Conservation (phyloP, 257 asterid genomes). For the Przewalskia tangutica region DNA sequence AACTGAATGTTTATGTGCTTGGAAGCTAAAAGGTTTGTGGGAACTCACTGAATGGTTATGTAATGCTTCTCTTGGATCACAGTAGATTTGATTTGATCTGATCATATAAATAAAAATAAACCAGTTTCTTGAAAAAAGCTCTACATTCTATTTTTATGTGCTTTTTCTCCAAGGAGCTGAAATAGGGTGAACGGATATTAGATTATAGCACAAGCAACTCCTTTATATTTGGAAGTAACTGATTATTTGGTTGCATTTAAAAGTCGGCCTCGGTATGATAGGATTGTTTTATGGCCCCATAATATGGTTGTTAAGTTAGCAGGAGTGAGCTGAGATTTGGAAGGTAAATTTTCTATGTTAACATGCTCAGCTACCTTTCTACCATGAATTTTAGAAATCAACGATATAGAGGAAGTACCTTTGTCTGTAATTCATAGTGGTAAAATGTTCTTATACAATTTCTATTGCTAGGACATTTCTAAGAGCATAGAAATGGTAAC, state of each 20-base stretch:
- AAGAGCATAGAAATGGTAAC: not conserved
- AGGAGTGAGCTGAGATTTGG: not conserved
- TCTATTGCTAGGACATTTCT: too few relatives aligned
- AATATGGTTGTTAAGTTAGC: not conserved
- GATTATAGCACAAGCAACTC: not conserved
- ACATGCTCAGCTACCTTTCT: not conserved
- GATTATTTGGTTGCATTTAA: not conserved
- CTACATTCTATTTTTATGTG: not conserved
- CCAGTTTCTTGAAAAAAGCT: not conserved
- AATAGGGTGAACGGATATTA: not conserved
- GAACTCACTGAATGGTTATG: not conserved
- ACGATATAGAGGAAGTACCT: not conserved
- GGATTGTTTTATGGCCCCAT: not conserved
- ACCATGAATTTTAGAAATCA: not conserved
- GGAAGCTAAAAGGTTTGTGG: not conserved
- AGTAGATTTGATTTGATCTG: not conserved
- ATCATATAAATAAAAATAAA: not conserved
- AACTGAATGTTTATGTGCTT: not conserved
- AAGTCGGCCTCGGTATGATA: not conserved
- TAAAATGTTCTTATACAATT: not conserved
- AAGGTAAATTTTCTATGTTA: not conserved
- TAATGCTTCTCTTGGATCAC: not conserved
- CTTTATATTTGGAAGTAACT: not conserved
- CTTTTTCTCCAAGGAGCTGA: not conserved
- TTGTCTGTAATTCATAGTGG: not conserved